A percentile compares a stretch with the other conserved stretches of the same genome.
phyloP scores from a whole-genome alignment of 2,329 filamentous ascomycete genomes.

The Aspergillus proliferans region DNA sequence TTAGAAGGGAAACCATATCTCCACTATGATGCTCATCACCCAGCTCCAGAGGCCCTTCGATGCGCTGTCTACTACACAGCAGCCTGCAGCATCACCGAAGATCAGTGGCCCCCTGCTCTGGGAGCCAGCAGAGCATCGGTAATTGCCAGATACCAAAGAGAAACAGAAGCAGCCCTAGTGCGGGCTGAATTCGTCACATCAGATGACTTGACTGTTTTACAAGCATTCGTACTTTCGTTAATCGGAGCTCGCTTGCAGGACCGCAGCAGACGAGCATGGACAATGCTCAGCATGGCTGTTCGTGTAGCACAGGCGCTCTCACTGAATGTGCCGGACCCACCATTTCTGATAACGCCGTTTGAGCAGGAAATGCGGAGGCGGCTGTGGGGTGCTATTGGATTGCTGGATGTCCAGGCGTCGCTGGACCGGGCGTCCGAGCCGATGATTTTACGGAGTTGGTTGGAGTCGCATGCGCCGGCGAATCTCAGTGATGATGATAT shows the following conservation, averaged over 20 bases:
- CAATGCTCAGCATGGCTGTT: slow-evolving; percentile 27
- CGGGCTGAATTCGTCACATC: slow-evolving; percentile 24
- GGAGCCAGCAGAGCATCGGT: slow-evolving; percentile 12
- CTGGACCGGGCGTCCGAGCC: slow-evolving; percentile 27
- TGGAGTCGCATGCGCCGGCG: slow-evolving; percentile 18
- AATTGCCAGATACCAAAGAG: slow-evolving; percentile 16
- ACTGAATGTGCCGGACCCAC: slow-evolving; percentile 22
- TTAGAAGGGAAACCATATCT: slow-evolving; percentile 21
- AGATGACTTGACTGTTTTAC: slow-evolving; percentile 26
- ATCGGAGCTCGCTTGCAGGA: slow-evolving; percentile 24
- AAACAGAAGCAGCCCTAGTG: slow-evolving; percentile 19
- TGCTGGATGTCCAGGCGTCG: slow-evolving; percentile 24
- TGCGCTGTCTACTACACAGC: slow-evolving; percentile 23
- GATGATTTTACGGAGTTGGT: slow-evolving; percentile 28
- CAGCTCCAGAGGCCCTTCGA: slow-evolving; percentile 19
- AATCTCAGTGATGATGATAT: slow-evolving; percentile 27
- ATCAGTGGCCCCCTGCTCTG: slow-evolving; percentile 17
- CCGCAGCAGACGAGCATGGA: slow-evolving; percentile 29
- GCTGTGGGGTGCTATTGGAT: slow-evolving; percentile 24
- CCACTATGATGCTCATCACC: slow-evolving; percentile 22
- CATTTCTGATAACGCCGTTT: slow-evolving; percentile 23
- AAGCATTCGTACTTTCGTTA: slow-evolving; percentile 27
- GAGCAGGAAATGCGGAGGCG: slow-evolving; percentile 26
- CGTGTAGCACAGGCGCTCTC: slow-evolving; percentile 26
- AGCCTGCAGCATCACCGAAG: slow-evolving; percentile 17